These are phyloP conservation scores for Selaginella tamariscina DNA, from an alignment of 75 land plant species.

Conservation along the genomic window DNA sequence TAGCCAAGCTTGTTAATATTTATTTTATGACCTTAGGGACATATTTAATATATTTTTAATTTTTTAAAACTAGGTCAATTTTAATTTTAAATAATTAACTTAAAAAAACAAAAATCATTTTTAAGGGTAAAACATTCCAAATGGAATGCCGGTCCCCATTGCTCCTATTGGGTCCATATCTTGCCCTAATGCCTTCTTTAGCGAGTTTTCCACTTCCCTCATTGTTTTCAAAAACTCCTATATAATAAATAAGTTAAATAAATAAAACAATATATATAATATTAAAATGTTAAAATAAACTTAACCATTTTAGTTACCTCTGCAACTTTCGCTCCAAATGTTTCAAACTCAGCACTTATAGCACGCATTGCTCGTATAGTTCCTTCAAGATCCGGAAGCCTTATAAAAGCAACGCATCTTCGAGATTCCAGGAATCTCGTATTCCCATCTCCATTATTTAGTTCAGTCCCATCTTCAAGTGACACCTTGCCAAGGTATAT, in stretches of 20 bases:
- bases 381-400: constrained; percentile 1
- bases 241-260: too few relatives aligned
- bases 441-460: neutral
- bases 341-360: constrained; percentile 2
- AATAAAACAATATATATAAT: too few relatives aligned
- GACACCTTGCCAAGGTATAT: neutral
- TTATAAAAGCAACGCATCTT: constrained; percentile 3
- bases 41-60: too few relatives aligned
- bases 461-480: constrained; percentile 7
- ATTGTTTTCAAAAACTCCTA: constrained; percentile 6
- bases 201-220: neutral
- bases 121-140: neutral
- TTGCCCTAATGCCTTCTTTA: constrained; percentile 4
- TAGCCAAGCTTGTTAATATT: too few relatives aligned
- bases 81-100: too few relatives aligned
- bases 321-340: constrained; percentile 4
- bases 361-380: neutral
- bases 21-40: too few relatives aligned
- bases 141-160: neutral
- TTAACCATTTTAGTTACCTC: too few relatives aligned
- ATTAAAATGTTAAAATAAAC: too few relatives aligned
- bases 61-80: too few relatives aligned
- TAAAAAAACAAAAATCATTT: too few relatives aligned
- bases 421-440: neutral
- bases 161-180: neutral